These are phyloP conservation scores for Metarhizium guizhouense DNA, from an alignment of 2,329 filamentous ascomycete genomes.

Conservation along the genomic window DNA sequence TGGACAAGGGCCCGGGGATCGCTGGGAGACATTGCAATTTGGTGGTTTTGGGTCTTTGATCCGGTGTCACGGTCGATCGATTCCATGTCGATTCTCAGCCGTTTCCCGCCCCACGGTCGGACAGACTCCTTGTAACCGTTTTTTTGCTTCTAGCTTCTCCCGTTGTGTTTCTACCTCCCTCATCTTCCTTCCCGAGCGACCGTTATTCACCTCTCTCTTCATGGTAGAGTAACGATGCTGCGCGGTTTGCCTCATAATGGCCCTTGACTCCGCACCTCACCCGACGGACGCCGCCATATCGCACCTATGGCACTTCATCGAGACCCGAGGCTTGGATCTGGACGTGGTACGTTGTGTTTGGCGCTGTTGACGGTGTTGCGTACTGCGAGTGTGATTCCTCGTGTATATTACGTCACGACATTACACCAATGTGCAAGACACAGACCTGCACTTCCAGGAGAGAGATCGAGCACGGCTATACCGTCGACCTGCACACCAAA, in stretches of 20 bases:
- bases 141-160: neutral
- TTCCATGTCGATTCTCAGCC: neutral
- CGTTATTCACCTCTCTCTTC: neutral
- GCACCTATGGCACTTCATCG: conserved; percentile 2
- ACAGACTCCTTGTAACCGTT: neutral
- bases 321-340: conserved; percentile 3
- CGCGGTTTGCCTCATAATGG: conserved; percentile 5
- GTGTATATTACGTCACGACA: neutral
- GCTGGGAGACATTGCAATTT: too few relatives aligned
- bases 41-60: too few relatives aligned
- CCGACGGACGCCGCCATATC: neutral
- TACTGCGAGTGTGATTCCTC: neutral
- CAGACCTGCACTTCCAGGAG: neutral
- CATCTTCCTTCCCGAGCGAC: neutral
- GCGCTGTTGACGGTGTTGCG: neutral
- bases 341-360: conserved; percentile 2
- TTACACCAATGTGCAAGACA: neutral
- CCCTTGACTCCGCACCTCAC: neutral
- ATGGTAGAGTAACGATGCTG: conserved; percentile 2
- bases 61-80: too few relatives aligned
- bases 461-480: neutral
- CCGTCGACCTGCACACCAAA: neutral
- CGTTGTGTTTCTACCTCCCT: neutral
- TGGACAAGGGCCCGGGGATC: too few relatives aligned
- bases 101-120: neutral